phyloP scores from a whole-genome alignment of 2,329 filamentous ascomycete genomes.

The Colletotrichum sidae region DNA sequence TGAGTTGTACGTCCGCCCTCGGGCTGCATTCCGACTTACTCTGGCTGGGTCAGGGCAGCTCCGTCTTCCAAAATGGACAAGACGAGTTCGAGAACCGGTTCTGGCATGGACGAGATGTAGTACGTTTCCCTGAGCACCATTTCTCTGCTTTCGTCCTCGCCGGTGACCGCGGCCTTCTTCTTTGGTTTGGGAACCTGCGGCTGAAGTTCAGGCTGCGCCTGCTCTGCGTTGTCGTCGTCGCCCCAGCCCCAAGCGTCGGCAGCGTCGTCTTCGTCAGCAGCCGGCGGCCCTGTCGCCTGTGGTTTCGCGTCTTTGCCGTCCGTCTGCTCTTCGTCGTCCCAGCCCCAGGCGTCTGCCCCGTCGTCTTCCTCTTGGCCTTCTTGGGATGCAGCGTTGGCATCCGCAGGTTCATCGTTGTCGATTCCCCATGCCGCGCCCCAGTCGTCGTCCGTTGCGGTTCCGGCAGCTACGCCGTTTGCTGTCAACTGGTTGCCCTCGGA shows the following conservation, averaged over 20 bases:
- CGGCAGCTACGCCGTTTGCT: constrained; percentile 57
- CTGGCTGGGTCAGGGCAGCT: constrained; percentile 66
- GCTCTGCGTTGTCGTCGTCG: constrained; percentile 68
- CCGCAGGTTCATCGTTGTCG: constrained; percentile 58
- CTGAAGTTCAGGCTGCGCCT: constrained; percentile 41
- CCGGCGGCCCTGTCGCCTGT: constrained; percentile 35
- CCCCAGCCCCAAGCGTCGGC: constrained; percentile 88
- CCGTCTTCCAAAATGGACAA: constrained; percentile 70
- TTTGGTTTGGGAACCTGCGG: constrained; percentile 37
- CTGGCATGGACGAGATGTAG: constrained; percentile 87
- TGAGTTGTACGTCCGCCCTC: constrained; percentile 4
- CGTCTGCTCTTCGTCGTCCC: constrained; percentile 76
- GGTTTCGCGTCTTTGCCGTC: constrained; percentile 44
- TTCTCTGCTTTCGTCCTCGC: constrained; percentile 63
- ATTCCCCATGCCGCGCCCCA: constrained; percentile 88
- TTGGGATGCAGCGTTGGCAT: constrained; percentile 41
- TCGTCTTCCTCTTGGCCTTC: constrained; percentile 51
- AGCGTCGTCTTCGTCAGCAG: constrained; percentile 58
- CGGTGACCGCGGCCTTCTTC: constrained; percentile 34
- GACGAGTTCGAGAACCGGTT: constrained; percentile 78
- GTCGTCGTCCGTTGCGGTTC: constrained; percentile 64
- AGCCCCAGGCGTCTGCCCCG: constrained; percentile 81
- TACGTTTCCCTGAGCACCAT: constrained; percentile 88
- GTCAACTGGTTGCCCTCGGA: constrained; percentile 74
- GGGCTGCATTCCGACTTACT: constrained; percentile 47